A percentile compares a stretch with the other conserved stretches of the same genome.
These are phyloP conservation scores for Melanopsichium pennsylvanicum DNA, from an alignment of 1,284 basidiomycete genomes.

Conservation along the genomic window DNA sequence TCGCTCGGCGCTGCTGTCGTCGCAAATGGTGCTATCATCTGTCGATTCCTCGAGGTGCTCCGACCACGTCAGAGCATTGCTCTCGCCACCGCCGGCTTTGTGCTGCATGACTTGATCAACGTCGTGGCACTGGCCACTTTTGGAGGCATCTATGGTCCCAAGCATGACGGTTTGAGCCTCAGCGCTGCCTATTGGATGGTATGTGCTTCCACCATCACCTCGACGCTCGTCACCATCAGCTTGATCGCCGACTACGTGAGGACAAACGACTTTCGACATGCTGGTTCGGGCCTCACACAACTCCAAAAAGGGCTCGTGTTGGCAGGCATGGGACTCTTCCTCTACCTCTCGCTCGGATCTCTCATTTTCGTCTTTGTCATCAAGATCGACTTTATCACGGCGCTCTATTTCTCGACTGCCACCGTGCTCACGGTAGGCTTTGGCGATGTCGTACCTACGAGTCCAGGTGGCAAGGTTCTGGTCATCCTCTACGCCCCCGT, in stretches of 20 bases:
- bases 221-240: slow-evolving; percentile 75
- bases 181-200: slow-evolving; percentile 78
- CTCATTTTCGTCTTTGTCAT: slow-evolving; percentile 50
- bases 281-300: slow-evolving; percentile 76
- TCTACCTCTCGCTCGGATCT: slow-evolving; percentile 73
- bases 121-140: slow-evolving; percentile 74
- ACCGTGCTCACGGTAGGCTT: slow-evolving; percentile 77
- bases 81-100: slow-evolving; percentile 73
- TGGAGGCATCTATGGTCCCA: slow-evolving; percentile 72
- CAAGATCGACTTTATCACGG: slow-evolving; percentile 68
- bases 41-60: slow-evolving; percentile 73
- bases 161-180: slow-evolving; percentile 70
- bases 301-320: slow-evolving; percentile 81
- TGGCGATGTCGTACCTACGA: slow-evolving; percentile 76
- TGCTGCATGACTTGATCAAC: slow-evolving; percentile 74
- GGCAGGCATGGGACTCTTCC: slow-evolving; percentile 71
- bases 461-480: slow-evolving; percentile 68
- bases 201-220: slow-evolving; percentile 77
- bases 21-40: slow-evolving; percentile 76
- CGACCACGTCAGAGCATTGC: slow-evolving; percentile 70
- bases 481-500: slow-evolving; percentile 56
- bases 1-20: slow-evolving; percentile 76
- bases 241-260: slow-evolving; percentile 72
- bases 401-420: slow-evolving; percentile 73
- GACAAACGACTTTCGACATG: slow-evolving; percentile 74